Base-by-base conservation (phyloP, 306 rosid species). In the Lathyrus oleraceus region DNA sequence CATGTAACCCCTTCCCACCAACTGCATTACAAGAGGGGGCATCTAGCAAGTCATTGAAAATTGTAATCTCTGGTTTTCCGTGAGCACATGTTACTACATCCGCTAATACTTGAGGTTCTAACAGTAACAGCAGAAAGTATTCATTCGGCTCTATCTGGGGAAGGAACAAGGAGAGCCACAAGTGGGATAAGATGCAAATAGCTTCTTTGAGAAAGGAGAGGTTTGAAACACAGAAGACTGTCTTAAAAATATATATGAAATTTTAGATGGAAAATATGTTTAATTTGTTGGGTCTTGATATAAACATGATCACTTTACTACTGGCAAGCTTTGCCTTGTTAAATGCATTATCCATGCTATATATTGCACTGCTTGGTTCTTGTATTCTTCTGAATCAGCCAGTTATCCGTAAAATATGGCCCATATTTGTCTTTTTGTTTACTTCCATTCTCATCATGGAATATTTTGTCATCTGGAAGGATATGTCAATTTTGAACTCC, bases 201-300 rank as follows among this genome's bases (percentile, higher is more conserved):
- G 65, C 71, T 72, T 64, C 84, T 73, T 82, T 91, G 83, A 86
- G 88, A 81, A 94, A 85, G 77, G 99, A 94, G 75, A 86, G 99
- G 60, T 85, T 91, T 84, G 99, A 94, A 79, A 84, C 84, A 76
- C 99, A 94, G 76, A 91, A 80, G 77, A 74, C 76, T 7, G 77
- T 91, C 82, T 76, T 91, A 8, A 91, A 88, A 81, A 77, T 94
- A 65, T 91, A 83, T 79, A 53, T 90, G 86, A 94, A 87, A 79
- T 94, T 84, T 80, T 91, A 97, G 97, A 73, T 83, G 43, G 99
- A 94, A 85, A 88, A 94, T 78, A 45, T 87, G 81, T 91, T 89
- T 78, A 86, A 87, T 79, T 89, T 94, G 85, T 91, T 81, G 77
- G 97, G 99, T 83, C 99, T 94, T 32, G 99, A 94, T 91, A 91